Evolutionary conservation across 2,329 filamentous ascomycete genomes (phyloP).

Genomic region (Geosmithia putterillii): DNA sequence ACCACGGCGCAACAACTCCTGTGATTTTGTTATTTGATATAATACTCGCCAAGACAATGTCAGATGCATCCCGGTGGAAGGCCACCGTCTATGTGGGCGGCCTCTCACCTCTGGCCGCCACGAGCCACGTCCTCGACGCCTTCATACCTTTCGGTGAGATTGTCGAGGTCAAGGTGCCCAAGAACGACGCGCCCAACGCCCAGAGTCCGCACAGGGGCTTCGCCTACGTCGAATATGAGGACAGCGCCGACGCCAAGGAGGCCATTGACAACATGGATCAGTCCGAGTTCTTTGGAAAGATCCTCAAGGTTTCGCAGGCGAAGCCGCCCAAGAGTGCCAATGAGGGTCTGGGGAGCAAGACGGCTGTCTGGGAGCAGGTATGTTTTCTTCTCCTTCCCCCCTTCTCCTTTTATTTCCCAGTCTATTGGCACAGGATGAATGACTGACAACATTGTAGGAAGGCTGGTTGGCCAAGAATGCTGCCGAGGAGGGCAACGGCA

Average conservation of each 20-base stretch:
- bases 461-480: constrained; percentile 85
- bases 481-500: constrained; percentile 61
- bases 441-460: constrained; percentile 45
- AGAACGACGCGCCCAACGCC: constrained; percentile 70
- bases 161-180: constrained; percentile 78
- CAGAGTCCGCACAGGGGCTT: constrained; percentile 80
- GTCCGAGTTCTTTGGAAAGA: constrained; percentile 82
- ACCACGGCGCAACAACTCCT: too few species aligned
- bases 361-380: constrained; percentile 95
- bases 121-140: constrained; percentile 67
- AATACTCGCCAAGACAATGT: constrained; percentile 42
- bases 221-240: constrained; percentile 91
- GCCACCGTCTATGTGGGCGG: constrained; percentile 88
- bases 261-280: constrained; percentile 99
- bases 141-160: constrained; percentile 98
- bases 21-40: too few species aligned
- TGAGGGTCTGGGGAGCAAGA: constrained; percentile 84
- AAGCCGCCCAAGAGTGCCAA: constrained; percentile 84
- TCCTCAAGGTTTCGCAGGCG: constrained; percentile 83
- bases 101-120: constrained; percentile 66
- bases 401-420: neutral
- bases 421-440: neutral
- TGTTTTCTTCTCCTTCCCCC: constrained; percentile 11
- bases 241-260: constrained; percentile 74
- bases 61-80: constrained; percentile 74